Base-by-base conservation (phyloP, 2,329 filamentous ascomycete genomes). In the Cryphonectria japonica region DNA sequence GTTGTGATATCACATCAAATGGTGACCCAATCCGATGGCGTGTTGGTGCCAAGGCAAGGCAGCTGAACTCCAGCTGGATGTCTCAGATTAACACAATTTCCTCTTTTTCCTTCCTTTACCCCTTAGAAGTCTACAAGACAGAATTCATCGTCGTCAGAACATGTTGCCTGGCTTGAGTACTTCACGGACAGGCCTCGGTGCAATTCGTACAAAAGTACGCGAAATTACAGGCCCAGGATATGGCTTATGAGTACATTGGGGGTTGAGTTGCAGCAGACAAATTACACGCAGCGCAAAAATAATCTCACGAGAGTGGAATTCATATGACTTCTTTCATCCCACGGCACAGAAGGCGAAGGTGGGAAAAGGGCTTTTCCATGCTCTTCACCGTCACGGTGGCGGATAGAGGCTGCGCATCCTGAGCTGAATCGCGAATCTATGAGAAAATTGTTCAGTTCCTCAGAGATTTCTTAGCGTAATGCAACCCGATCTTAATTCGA, bases 301-400 rank as follows among this genome's bases (percentile, higher is more conserved):
- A n/a, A 34, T 61, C 19, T 37, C 16, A 39, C 34, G n/a, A n/a
- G 34, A 39, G 59, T 37, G 34, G 59, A 9, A 22, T 37, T 14
- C 7, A 19, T 61, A 22, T 34, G 13, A 59, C 16, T 13, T 32
- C 6, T 13, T 26, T 26, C 41, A 22, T 34, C 32, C 34, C 59
- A 39, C 46, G 22, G 54, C 54, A 16, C 29, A 34, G 54, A 32
- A 16, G 52, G 46, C 26, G 13, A 29, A 13, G 26, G 11, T 16
- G 16, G 29, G 29, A 34, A 29, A 7, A 32, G 29, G 29, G 26
- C 26, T 7, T 34, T 16, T 16, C 54, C 26, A 34, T 34, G 14
- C 13, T 14, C 6, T 16, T 59, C 64, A 66, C 64, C 64, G 64
- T 66, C 50, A 66, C 29, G 16, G 64, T 66, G 64, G 64, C 64